Percentiles rank a stretch among this genome's conserved stretches.
These are phyloP conservation scores for Borovskyia barvae DNA, from an alignment of 208 protist genomes.

Conservation along the genomic window DNA sequence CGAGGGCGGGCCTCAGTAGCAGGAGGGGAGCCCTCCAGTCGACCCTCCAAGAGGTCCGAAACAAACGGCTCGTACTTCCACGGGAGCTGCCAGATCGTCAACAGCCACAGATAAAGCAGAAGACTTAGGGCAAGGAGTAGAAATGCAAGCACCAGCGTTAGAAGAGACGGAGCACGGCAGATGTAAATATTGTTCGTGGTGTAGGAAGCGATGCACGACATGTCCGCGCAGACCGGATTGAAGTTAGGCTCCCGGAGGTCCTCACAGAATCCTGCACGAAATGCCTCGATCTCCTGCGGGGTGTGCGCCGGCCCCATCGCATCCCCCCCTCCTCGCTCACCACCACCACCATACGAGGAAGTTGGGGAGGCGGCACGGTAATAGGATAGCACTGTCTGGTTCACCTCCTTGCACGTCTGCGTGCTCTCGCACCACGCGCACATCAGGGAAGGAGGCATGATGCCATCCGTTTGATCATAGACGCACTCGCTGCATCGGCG, in stretches of 20 bases:
- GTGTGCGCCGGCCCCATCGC: neutral
- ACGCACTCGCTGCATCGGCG: conserved; percentile 52
- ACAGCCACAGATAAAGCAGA: conserved; percentile 40
- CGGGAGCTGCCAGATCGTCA: conserved; percentile 43
- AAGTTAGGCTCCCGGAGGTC: conserved; percentile 38
- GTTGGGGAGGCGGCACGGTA: neutral
- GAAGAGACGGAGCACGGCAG: conserved; percentile 36
- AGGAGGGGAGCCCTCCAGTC: too few relatives aligned
- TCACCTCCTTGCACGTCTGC: conserved; percentile 37
- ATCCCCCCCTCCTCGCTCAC: neutral
- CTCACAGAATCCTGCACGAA: conserved; percentile 21
- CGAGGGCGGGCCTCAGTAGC: too few relatives aligned
- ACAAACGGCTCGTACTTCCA: conserved; percentile 60
- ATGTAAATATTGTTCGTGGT: conserved; percentile 74
- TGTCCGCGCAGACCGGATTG: conserved; percentile 48
- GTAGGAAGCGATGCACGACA: conserved; percentile 38
- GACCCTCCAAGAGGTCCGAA: conserved; percentile 24
- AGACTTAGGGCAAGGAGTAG: conserved; percentile 33
- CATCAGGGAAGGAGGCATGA: conserved; percentile 36
- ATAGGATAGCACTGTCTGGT: conserved; percentile 20
- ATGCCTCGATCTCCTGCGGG: conserved; percentile 13
- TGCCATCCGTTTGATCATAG: conserved; percentile 46
- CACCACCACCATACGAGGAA: neutral
- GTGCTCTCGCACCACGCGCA: conserved; percentile 53
- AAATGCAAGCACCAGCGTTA: conserved; percentile 32